Conservation (phyloP, 116 monocot species). For the Papilionanthe hybrid region DNA sequence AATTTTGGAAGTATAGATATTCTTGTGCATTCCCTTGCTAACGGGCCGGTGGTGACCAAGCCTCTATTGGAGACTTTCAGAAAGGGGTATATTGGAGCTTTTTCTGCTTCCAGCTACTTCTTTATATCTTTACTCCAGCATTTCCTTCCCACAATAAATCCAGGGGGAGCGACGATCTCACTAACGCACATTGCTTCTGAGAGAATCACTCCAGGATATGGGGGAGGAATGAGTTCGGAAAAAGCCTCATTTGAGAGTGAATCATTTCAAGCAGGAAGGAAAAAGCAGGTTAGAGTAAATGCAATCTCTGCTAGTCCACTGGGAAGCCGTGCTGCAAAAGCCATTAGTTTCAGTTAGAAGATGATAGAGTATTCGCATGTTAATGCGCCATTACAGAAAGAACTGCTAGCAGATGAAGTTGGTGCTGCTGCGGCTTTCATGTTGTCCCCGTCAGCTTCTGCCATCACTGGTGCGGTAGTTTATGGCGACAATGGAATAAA, state of each 20-base stretch:
- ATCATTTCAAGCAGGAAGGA: constrained; percentile 67
- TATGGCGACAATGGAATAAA: constrained; percentile 91
- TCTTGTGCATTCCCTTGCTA: constrained; percentile 65
- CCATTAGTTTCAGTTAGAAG: constrained; percentile 93
- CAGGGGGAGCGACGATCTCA: constrained; percentile 92
- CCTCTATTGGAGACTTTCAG: constrained; percentile 90
- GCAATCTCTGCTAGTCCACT: constrained; percentile 97
- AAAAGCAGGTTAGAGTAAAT: constrained; percentile 84
- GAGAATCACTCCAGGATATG: constrained; percentile 91
- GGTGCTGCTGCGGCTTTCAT: constrained; percentile 81
- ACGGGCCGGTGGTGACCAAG: constrained; percentile 70
- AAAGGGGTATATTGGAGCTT: constrained; percentile 84
- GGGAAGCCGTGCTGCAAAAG: constrained; percentile 96
- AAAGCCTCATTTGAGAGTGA: constrained; percentile 98
- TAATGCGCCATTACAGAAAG: constrained; percentile 93
- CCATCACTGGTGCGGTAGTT: constrained; percentile 74
- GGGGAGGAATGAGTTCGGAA: constrained; percentile 98
- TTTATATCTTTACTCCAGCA: constrained; percentile 83
- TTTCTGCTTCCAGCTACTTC: constrained; percentile 97
- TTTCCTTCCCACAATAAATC: constrained; percentile 98
- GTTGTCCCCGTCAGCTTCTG: constrained; percentile 79
- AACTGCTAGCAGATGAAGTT: constrained; percentile 84
- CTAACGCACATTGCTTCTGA: constrained; percentile 97
- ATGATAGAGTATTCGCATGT: constrained; percentile 91
- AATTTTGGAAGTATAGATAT: constrained; percentile 63